A percentile compares a stretch with the other conserved stretches of the same genome.
phyloP scores from a whole-genome alignment of 495 filamentous ascomycete species.

The Penicillium dipodomyicola region DNA sequence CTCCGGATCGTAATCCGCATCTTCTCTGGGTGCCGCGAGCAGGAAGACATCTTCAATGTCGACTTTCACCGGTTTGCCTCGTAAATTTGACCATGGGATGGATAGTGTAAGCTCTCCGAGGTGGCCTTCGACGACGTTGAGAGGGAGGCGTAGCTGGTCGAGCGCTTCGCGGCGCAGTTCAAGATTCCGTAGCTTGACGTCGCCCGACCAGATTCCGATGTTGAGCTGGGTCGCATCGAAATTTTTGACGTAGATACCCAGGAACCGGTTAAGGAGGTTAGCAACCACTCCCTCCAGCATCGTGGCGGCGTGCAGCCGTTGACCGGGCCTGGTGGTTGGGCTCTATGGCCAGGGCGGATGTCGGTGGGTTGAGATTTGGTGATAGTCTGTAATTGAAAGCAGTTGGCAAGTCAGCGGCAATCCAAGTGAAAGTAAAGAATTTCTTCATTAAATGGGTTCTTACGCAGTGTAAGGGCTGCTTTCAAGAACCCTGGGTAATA shows the following conservation, averaged over 20 bases:
- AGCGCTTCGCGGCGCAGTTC: slow-evolving; percentile 91
- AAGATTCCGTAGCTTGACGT: slow-evolving; percentile 88
- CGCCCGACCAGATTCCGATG: slow-evolving; percentile 96
- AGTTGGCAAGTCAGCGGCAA: slow-evolving; percentile 12
- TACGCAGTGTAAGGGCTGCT: slow-evolving; percentile 5
- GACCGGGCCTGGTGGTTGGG: slow-evolving; percentile 34
- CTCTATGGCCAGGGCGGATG: slow-evolving; percentile 24
- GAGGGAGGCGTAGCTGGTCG: slow-evolving; percentile 89
- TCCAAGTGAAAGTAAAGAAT: neutral
- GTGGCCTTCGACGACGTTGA: slow-evolving; percentile 96
- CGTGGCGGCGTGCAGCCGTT: slow-evolving; percentile 38
- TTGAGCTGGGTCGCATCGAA: slow-evolving; percentile 96
- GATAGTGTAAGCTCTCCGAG: slow-evolving; percentile 83
- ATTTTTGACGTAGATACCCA: slow-evolving; percentile 99
- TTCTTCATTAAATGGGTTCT: neutral
- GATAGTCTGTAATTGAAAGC: slow-evolving; percentile 13
- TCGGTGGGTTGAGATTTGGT: slow-evolving; percentile 15
- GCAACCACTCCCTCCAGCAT: slow-evolving; percentile 73
- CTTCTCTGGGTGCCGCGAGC: slow-evolving; percentile 89
- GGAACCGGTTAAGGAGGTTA: slow-evolving; percentile 93
- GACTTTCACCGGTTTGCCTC: slow-evolving; percentile 89
- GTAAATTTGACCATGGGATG: slow-evolving; percentile 94
- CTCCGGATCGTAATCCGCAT: slow-evolving; percentile 86
- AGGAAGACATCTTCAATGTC: slow-evolving; percentile 96
- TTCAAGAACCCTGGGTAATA: slow-evolving; percentile 24